Conservation (phyloP, 1,139 yeast genomes). For the Sugiyamaella xylanicola region DNA sequence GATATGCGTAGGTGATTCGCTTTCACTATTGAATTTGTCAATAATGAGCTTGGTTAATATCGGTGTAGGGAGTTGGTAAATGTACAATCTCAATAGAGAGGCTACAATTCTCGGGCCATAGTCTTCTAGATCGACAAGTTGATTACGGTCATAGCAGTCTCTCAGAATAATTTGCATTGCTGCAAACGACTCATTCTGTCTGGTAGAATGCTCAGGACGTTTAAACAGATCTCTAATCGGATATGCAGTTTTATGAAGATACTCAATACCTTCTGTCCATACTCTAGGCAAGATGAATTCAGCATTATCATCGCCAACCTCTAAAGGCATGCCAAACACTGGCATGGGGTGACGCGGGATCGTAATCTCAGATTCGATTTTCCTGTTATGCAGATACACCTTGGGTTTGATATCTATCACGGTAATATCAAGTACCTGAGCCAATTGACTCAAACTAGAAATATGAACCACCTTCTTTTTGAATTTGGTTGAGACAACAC, state of each 20-base stretch:
- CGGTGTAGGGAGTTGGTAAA: conserved; percentile 43
- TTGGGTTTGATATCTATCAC: conserved; percentile 73
- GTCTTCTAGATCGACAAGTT: conserved; percentile 42
- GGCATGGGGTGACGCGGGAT: conserved; percentile 43
- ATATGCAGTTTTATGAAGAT: conserved; percentile 33
- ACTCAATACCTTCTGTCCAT: conserved; percentile 39
- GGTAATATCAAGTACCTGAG: conserved; percentile 70
- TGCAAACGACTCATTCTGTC: conserved; percentile 8
- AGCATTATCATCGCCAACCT: conserved; percentile 18
- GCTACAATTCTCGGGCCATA: conserved; percentile 45
- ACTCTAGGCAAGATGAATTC: conserved; percentile 33
- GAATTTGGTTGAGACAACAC: conserved; percentile 55
- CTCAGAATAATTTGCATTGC: conserved; percentile 38
- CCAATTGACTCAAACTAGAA: conserved; percentile 60
- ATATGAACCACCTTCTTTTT: conserved; percentile 52
- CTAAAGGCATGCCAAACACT: conserved; percentile 40
- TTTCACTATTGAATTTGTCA: conserved; percentile 34
- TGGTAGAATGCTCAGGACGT: conserved; percentile 29
- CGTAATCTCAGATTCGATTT: conserved; percentile 38
- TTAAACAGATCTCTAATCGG: conserved; percentile 32
- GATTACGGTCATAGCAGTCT: conserved; percentile 46
- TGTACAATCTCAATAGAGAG: conserved; percentile 42
- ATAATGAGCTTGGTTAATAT: conserved; percentile 37
- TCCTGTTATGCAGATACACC: conserved; percentile 61
- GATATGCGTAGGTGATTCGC: conserved; percentile 36